Evolutionary conservation across 2,329 filamentous ascomycete genomes (phyloP), one percentile per base, ranked within the genome.

Genomic region (Diaporthe velutina): DNA sequence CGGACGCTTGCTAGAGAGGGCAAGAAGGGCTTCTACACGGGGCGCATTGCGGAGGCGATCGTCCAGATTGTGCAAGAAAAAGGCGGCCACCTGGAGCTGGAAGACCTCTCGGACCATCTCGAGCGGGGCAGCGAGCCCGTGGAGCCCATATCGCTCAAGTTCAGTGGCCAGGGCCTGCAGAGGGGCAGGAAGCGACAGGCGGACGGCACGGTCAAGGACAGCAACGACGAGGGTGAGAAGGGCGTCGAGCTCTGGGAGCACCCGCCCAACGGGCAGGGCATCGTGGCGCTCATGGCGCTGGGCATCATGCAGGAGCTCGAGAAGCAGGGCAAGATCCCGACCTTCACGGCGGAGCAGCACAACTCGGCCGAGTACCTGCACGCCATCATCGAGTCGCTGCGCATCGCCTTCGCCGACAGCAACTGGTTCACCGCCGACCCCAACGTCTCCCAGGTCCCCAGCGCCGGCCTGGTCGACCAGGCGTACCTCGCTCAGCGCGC

Each of bases 241-340:
- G 91, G 92, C 13, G 89, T 98, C 55, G 92, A 98, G 80, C 86
- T 99, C 0, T 98, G 96, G 96, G 97, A 99, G 81, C 96, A 98
- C 81, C 96, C 96, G 48, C 97, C 97, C 12, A 98, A 98, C 80
- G 96, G 97, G 0, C 97, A 98, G 84, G 97, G 97, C 2, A 96
- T 98, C 77, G 94, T 98, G 2, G 97, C 97, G 0, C 86, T 98
- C 42, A 98, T 98, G 93, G 94, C 97, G 0, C 87, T 99, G 0
- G 97, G 97, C 1, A 98, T 98, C 78, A 87, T 99, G 66, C 93
- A 98, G 82, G 92, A 96, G 81, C 89, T 98, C 1, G 95, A 98
- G 83, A 90, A 91, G 75, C 86, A 89, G 22, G 93, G 93, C 52
- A 91, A 91, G 79, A 95, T 98, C 75, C 92, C 93, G 0, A 89